Evolutionary conservation across 371 early-diverging fungal species (phyloP).

Genomic region (Funneliformis caledonium): DNA sequence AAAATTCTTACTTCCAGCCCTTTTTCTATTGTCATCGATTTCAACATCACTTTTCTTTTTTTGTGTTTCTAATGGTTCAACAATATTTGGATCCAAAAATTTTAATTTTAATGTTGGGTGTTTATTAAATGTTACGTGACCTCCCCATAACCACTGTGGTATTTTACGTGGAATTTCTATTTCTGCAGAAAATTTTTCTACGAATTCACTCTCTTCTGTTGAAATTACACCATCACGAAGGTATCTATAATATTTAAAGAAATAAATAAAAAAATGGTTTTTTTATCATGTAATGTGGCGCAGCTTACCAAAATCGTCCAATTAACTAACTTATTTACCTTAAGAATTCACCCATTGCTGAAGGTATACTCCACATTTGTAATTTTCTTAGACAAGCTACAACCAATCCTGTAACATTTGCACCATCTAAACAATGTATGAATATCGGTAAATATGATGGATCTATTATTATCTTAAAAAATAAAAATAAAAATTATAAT

Average conservation of each 20-base stretch:
- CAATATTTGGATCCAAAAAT: constrained; percentile 29
- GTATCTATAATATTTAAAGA: constrained; percentile 49
- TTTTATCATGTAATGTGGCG: no score
- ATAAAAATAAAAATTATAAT: constrained; percentile 12
- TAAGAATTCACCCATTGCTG: constrained; percentile 75
- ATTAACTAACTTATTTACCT: constrained; percentile 50
- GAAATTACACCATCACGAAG: constrained; percentile 80
- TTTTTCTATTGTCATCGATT: constrained; percentile 3
- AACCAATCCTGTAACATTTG: constrained; percentile 85
- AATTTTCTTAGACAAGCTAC: constrained; percentile 87
- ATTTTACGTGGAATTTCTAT: constrained; percentile 69
- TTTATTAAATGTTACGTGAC: constrained; percentile 44
- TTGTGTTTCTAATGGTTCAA: constrained; percentile 24
- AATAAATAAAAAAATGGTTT: no score
- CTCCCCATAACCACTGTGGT: constrained; percentile 86
- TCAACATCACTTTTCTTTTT: constrained; percentile 14
- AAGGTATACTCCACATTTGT: constrained; percentile 84
- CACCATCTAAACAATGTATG: constrained; percentile 91
- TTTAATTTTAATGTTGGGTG: constrained; percentile 40
- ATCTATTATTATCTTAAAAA: constrained; percentile 72
- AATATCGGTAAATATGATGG: constrained; percentile 78
- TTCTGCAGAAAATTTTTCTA: constrained; percentile 78
- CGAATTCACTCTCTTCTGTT: constrained; percentile 88
- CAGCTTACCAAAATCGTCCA: no score
- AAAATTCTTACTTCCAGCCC: constrained; percentile 14